Conservation (phyloP, 768 basidiomycete species). For the Rhodotorula diobovata region DNA sequence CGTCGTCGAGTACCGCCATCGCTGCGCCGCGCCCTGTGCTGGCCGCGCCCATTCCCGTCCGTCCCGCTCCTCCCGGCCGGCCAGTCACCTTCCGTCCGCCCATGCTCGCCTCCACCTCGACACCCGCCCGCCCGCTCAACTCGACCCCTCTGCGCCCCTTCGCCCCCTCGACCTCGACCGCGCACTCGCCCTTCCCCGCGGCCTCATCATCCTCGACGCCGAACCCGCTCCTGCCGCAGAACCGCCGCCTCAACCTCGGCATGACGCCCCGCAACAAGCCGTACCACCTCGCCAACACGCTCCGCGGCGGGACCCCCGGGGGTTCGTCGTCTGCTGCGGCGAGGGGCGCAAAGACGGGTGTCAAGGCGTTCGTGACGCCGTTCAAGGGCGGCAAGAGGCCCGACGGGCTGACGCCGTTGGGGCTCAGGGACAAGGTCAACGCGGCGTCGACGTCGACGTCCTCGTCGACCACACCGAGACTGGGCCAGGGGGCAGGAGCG, state of each 20-base stretch:
- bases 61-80: not conserved
- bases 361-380: conserved; percentile 38
- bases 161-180: not conserved
- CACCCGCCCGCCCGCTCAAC: not conserved
- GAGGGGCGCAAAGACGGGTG: not conserved
- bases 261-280: conserved; percentile 39
- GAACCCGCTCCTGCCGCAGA: conserved; percentile 8
- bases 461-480: not conserved
- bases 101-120: not conserved
- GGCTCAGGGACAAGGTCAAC: conserved; percentile 8
- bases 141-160: not conserved
- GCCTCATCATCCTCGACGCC: not conserved
- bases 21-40: not conserved
- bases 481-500: not conserved
- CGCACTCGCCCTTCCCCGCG: not conserved
- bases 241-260: conserved; percentile 33
- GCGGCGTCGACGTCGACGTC: not conserved
- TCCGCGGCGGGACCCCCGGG: not conserved
- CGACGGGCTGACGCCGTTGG: conserved; percentile 26
- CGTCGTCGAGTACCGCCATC: too few relatives aligned
- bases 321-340: not conserved
- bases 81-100: conserved; percentile 9
- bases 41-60: not conserved
- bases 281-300: conserved; percentile 29
- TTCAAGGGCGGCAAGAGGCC: conserved; percentile 40